These are phyloP conservation scores for Perkinsus olseni DNA, from an alignment of 169 alveolate genomes.

Conservation along the genomic window DNA sequence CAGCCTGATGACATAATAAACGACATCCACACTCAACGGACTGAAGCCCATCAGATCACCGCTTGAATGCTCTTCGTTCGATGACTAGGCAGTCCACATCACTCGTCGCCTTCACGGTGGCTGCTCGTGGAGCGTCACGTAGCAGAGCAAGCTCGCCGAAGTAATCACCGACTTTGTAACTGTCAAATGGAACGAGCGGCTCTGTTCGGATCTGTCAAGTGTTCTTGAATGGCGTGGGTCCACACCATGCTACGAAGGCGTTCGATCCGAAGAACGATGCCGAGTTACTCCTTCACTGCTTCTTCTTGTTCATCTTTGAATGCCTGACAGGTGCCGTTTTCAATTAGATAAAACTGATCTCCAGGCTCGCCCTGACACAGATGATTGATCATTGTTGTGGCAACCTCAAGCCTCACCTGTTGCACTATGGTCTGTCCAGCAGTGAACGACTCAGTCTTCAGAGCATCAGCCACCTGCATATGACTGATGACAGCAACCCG, in stretches of 20 bases:
- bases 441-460: constrained; percentile 44
- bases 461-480: constrained; percentile 65
- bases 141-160: constrained; percentile 88
- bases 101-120: constrained; percentile 67
- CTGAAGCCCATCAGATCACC: too few species aligned
- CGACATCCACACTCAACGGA: background rate
- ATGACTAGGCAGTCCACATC: constrained; percentile 44
- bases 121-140: constrained; percentile 82
- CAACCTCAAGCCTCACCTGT: constrained; percentile 53
- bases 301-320: constrained; percentile 63
- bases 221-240: too few species aligned
- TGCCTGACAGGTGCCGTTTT: constrained; percentile 83
- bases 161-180: constrained; percentile 73
- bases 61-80: constrained; percentile 72
- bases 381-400: background rate
- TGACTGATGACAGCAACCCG: too few species aligned
- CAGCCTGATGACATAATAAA: background rate
- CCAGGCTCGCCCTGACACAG: constrained; percentile 85
- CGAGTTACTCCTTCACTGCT: constrained; percentile 72
- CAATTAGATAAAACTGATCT: constrained; percentile 73
- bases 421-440: constrained; percentile 31
- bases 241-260: too few species aligned
- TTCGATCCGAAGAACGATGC: constrained; percentile 66
- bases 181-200: constrained; percentile 72
- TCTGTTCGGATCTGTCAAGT: too few species aligned